phyloP scores from a whole-genome alignment of 73 alveolate genomes.

The Paramecium sexaurelia region DNA sequence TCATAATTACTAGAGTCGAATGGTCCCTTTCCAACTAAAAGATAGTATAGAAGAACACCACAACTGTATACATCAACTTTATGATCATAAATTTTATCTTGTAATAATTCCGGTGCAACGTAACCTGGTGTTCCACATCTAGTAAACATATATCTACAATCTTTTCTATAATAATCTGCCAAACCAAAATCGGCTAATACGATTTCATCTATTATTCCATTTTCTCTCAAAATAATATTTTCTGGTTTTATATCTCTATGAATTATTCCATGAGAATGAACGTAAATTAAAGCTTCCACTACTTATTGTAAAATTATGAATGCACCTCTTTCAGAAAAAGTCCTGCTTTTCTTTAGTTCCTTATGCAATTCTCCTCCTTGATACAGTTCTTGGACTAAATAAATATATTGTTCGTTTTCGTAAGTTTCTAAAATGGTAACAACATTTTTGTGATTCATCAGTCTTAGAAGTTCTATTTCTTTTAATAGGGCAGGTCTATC shows the following conservation, averaged over 20 bases:
- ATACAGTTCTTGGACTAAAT: constrained; percentile 66
- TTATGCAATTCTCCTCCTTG: constrained; percentile 77
- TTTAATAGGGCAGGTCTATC: constrained; percentile 34
- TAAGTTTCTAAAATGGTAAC: constrained; percentile 61
- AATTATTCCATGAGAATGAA: constrained; percentile 82
- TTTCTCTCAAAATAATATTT: constrained; percentile 75
- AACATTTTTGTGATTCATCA: constrained; percentile 1
- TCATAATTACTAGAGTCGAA: constrained; percentile 65
- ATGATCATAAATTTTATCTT: constrained; percentile 70
- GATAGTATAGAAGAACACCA: constrained; percentile 72
- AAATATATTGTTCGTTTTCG: constrained; percentile 72
- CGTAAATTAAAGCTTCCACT: constrained; percentile 64
- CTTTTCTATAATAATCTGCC: constrained; percentile 73
- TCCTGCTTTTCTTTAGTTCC: constrained; percentile 23
- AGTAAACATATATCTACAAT: constrained; percentile 63
- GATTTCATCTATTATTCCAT: constrained; percentile 75
- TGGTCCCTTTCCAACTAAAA: constrained; percentile 75
- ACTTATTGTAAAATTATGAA: constrained; percentile 58
- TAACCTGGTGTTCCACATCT: constrained; percentile 83
- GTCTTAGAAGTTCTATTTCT: neutral
- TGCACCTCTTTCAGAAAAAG: constrained; percentile 56
- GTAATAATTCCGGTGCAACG: constrained; percentile 77
- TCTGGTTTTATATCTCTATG: constrained; percentile 92
- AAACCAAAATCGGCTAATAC: constrained; percentile 90
- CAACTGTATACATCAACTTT: constrained; percentile 79